Evolutionary conservation across 2,329 filamentous ascomycete species (phyloP).

Genomic region (Lizonia empirigonia): DNA sequence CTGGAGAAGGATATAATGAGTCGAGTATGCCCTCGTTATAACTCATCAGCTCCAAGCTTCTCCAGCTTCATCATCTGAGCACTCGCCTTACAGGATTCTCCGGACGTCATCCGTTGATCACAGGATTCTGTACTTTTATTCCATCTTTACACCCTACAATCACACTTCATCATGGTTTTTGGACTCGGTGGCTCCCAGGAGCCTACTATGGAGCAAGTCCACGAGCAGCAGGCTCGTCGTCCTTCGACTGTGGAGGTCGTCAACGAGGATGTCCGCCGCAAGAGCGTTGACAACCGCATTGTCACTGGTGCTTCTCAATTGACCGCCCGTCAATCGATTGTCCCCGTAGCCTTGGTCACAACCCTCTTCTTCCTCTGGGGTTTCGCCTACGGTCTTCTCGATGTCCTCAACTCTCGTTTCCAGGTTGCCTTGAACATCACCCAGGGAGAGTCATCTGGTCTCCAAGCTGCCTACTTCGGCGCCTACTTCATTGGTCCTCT

Average conservation of each 20-base stretch:
- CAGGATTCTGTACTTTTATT: background rate
- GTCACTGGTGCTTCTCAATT: constrained; percentile 48
- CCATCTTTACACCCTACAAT: constrained; percentile 7
- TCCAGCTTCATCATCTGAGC: constrained; percentile 24
- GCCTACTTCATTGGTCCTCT: constrained; percentile 61
- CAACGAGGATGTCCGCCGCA: constrained; percentile 39
- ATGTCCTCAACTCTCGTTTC: constrained; percentile 54
- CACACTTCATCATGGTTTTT: constrained; percentile 33
- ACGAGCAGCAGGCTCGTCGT: constrained; percentile 45
- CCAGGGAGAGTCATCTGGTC: constrained; percentile 63
- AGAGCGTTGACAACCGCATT: constrained; percentile 42
- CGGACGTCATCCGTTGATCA: background rate
- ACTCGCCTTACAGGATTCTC: constrained; percentile 7
- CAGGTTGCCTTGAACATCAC: constrained; percentile 51
- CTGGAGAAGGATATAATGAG: constrained; percentile 30
- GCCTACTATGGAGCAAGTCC: constrained; percentile 44
- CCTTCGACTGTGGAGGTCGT: constrained; percentile 45
- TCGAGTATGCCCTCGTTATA: constrained; percentile 14
- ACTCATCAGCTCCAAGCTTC: constrained; percentile 30
- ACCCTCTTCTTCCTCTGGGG: constrained; percentile 60
- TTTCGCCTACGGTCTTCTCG: constrained; percentile 54
- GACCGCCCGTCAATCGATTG: constrained; percentile 54
- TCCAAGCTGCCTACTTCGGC: constrained; percentile 69
- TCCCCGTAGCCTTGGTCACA: constrained; percentile 56
- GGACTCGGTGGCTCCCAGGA: constrained; percentile 36